Conservation (phyloP, 129 eudicot genomes). For the Pulicaria dysenterica region DNA sequence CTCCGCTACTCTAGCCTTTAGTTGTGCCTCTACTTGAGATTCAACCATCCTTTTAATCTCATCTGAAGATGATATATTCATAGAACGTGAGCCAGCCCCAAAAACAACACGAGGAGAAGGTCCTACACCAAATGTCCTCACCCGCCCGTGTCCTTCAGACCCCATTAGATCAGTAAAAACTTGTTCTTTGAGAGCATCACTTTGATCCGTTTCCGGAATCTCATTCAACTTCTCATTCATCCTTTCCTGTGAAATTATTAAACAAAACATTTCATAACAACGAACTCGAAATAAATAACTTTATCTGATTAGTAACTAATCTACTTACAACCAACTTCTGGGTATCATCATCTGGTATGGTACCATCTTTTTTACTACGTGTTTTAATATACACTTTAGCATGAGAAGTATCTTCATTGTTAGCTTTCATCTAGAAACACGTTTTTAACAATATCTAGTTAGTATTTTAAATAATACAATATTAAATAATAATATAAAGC, state of each 20-base stretch:
- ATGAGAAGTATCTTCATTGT: not conserved
- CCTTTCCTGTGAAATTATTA: not conserved
- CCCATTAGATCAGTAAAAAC: not conserved
- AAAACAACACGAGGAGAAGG: conserved; percentile 11
- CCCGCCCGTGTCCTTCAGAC: not conserved
- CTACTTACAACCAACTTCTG: conserved; percentile 8
- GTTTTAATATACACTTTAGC: conserved; percentile 9
- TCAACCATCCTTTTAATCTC: conserved; percentile 18
- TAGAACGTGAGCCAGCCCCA: not conserved
- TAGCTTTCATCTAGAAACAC: conserved; percentile 11
- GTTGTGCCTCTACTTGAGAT: conserved; percentile 6
- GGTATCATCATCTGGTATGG: not conserved
- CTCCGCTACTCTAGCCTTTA: conserved; percentile 3
- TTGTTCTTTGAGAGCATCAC: not conserved
- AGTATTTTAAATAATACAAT: not conserved
- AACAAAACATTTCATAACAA: not conserved
- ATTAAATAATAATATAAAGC: not conserved
- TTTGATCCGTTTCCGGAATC: conserved; percentile 8
- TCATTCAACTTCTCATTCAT: not conserved
- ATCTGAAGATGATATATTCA: not conserved
- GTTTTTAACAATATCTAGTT: not conserved
- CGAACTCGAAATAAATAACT: not conserved
- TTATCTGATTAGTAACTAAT: not conserved
- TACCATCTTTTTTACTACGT: conserved; percentile 2
- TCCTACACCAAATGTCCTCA: conserved; percentile 21